A percentile compares a stretch with the other conserved stretches of the same genome.
These are phyloP conservation scores for Aristolochia contorta DNA, from an alignment of 164 flowering plant genomes.

Conservation along the genomic window DNA sequence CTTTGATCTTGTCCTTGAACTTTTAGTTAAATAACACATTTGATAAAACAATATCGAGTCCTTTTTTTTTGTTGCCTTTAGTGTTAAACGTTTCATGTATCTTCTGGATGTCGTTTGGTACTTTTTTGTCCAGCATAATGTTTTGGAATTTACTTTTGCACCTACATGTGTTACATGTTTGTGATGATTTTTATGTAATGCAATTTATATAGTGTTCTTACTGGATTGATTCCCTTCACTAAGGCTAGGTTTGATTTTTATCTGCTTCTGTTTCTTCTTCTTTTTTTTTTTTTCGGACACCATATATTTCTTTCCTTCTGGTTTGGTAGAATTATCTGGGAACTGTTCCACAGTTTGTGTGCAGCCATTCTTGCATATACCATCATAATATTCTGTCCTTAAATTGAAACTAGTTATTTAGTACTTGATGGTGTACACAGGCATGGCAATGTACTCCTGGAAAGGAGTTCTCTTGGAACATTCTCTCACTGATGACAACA, in stretches of 20 bases:
- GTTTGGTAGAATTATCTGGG: neutral
- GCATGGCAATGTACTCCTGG: slow-evolving; percentile 53
- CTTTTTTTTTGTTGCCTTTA: no score
- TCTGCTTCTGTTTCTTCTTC: neutral
- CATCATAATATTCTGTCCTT: neutral
- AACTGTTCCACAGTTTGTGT: neutral
- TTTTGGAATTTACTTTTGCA: no score
- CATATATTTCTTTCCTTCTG: neutral
- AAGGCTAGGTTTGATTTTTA: neutral
- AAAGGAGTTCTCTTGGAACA: slow-evolving; percentile 44
- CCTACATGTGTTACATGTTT: no score
- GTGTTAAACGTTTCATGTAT: no score
- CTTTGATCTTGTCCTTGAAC: no score
- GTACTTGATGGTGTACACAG: slow-evolving; percentile 18
- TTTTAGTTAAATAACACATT: no score
- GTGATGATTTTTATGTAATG: no score
- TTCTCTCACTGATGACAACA: slow-evolving; percentile 42
- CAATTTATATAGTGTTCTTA: no score
- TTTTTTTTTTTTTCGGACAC: neutral
- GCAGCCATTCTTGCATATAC: neutral
- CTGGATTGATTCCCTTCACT: no score
- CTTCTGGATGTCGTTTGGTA: no score
- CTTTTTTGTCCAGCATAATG: no score
- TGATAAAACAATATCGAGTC: no score
- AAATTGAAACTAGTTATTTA: neutral